Evolutionary conservation across 805 yeast genomes (phyloP).

Genomic region (Candida anglica): DNA sequence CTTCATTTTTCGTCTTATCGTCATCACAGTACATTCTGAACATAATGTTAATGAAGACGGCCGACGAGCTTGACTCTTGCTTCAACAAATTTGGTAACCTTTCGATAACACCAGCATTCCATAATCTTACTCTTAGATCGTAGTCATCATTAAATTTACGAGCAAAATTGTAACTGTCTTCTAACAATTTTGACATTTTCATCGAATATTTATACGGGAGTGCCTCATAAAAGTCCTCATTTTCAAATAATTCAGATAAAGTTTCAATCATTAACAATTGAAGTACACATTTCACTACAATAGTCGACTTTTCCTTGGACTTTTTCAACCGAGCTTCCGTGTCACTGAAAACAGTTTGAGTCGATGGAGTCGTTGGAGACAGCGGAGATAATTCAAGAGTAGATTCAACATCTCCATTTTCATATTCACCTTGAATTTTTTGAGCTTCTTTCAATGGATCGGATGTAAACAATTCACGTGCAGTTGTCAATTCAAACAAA

Average conservation of each 20-base stretch:
- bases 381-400: slow-evolving; percentile 5
- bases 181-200: slow-evolving; percentile 55
- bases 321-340: slow-evolving; percentile 37
- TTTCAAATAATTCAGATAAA: slow-evolving; percentile 72
- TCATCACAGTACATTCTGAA: slow-evolving; percentile 75
- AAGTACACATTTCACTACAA: slow-evolving; percentile 88
- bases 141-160: slow-evolving; percentile 84
- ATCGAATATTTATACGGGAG: slow-evolving; percentile 67
- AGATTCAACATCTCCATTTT: slow-evolving; percentile 22
- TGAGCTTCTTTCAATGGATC: slow-evolving; percentile 38
- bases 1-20: slow-evolving; percentile 43
- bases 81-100: slow-evolving; percentile 86
- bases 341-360: slow-evolving; percentile 13
- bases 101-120: slow-evolving; percentile 90
- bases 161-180: slow-evolving; percentile 76
- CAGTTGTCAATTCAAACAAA: slow-evolving; percentile 80
- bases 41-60: slow-evolving; percentile 76
- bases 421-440: slow-evolving; percentile 32
- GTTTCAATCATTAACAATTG: slow-evolving; percentile 88
- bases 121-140: slow-evolving; percentile 79
- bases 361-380: slow-evolving; percentile 2
- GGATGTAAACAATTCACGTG: slow-evolving; percentile 71
- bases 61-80: slow-evolving; percentile 89
- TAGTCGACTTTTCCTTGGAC: slow-evolving; percentile 59
- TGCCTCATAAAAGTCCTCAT: slow-evolving; percentile 59